A percentile compares a stretch with the other conserved stretches of the same genome.
Conservation (phyloP, 176 grass and related monocot species). For the Leersia perrieri region DNA sequence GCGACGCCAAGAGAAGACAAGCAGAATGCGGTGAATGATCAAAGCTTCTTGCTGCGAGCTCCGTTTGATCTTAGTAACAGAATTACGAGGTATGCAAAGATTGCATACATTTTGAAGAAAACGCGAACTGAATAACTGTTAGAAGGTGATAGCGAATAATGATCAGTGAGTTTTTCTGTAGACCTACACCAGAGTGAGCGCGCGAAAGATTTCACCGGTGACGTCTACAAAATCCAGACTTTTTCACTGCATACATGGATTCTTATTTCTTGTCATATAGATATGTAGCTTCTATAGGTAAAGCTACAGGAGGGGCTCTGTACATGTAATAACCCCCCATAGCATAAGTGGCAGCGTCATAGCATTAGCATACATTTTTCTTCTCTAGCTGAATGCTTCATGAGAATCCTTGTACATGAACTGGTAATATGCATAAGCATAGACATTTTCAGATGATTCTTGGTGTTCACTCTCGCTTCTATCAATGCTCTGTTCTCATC, state of each 20-base stretch:
- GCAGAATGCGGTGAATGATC: constrained; percentile 11
- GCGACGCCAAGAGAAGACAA: constrained; percentile 39
- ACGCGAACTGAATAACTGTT: background rate
- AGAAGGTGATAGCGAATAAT: constrained; percentile 30
- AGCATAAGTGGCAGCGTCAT: background rate
- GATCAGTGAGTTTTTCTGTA: constrained; percentile 12
- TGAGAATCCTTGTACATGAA: background rate
- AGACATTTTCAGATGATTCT: background rate
- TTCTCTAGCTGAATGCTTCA: background rate
- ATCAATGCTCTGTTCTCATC: background rate
- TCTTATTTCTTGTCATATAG: constrained; percentile 13
- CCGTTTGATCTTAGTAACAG: background rate
- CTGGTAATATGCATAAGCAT: background rate
- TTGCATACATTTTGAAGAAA: constrained; percentile 15
- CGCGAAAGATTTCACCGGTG: constrained; percentile 49
- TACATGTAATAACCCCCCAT: constrained; percentile 23
- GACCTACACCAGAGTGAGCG: constrained; percentile 55
- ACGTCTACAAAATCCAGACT: background rate
- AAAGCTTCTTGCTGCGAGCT: background rate
- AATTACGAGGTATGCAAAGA: background rate
- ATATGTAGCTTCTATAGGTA: background rate
- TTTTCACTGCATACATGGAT: background rate
- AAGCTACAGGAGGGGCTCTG: background rate
- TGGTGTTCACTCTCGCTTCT: background rate
- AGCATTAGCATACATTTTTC: background rate